Percentiles rank a stretch among this genome's conserved stretches.
These are phyloP conservation scores for Inga laurina DNA, from an alignment of 306 rosid species.

Conservation along the genomic window DNA sequence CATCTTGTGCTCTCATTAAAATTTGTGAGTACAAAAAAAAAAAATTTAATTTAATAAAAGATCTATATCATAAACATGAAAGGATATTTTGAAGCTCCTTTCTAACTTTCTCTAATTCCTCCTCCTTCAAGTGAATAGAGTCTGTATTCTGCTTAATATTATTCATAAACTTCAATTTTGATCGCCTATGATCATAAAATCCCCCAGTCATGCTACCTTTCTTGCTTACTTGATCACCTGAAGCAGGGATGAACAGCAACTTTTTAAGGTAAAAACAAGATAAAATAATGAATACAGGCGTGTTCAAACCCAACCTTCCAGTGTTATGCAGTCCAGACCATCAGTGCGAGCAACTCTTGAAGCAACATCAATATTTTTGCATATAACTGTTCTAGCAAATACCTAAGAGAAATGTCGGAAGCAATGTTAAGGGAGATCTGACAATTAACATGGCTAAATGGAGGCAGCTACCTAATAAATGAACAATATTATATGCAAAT, in stretches of 20 bases:
- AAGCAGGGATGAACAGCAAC: slow-evolving; percentile 21
- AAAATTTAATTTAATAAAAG: slow-evolving; percentile 5
- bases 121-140: slow-evolving; percentile 55
- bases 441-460: slow-evolving; percentile 12
- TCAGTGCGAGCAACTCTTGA: slow-evolving; percentile 85
- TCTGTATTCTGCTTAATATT: slow-evolving; percentile 57
- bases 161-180: slow-evolving; percentile 87
- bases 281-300: slow-evolving; percentile 20
- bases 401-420: slow-evolving; percentile 54
- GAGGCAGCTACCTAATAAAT: neutral
- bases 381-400: slow-evolving; percentile 92
- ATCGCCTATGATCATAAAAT: slow-evolving; percentile 91
- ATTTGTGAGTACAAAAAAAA: neutral
- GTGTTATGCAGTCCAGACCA: slow-evolving; percentile 93
- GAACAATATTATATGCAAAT: slow-evolving; percentile 5
- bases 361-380: slow-evolving; percentile 94
- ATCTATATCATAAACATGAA: slow-evolving; percentile 21
- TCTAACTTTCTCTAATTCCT: slow-evolving; percentile 69
- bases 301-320: slow-evolving; percentile 68
- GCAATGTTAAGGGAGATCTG: slow-evolving; percentile 31
- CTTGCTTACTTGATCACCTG: slow-evolving; percentile 99
- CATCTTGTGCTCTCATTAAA: neutral
- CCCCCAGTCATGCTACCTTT: slow-evolving; percentile 99
- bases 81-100: slow-evolving; percentile 87
- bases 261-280: slow-evolving; percentile 36